Percentiles rank a stretch among this genome's conserved stretches.
Evolutionary conservation across 192 early-diverging fungal genomes (phyloP).

Genomic region (Mortierella hygrophila): DNA sequence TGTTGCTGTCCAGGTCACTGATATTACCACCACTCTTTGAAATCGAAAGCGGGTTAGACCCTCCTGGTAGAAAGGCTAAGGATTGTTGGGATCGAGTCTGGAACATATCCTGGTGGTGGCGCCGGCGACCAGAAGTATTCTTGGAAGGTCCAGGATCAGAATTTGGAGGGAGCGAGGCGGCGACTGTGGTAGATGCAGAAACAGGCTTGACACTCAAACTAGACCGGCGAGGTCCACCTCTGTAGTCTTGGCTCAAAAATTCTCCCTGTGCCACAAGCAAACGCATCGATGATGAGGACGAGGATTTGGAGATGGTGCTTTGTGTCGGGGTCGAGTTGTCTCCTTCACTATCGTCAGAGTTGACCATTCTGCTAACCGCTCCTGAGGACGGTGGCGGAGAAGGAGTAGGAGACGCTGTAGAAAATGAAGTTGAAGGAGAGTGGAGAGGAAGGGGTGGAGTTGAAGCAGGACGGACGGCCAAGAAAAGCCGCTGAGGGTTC

Average conservation of each 20-base stretch:
- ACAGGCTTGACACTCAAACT: conserved; percentile 1
- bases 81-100: not conserved
- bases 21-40: not conserved
- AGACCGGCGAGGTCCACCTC: not conserved
- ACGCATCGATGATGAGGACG: not conserved
- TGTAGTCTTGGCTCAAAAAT: not conserved
- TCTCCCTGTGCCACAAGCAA: not conserved
- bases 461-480: not conserved
- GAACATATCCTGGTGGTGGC: not conserved
- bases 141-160: not conserved
- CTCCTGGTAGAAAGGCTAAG: not conserved
- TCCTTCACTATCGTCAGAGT: not conserved
- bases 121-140: too few species aligned
- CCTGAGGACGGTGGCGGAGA: not conserved
- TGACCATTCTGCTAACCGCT: not conserved
- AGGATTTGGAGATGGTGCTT: not conserved
- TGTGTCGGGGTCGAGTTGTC: not conserved
- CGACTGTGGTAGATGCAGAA: not conserved
- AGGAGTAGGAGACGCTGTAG: not conserved
- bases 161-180: not conserved
- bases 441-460: not conserved
- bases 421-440: not conserved
- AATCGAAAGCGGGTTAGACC: not conserved
- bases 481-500: not conserved
- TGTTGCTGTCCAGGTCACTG: not conserved